phyloP scores from a whole-genome alignment of 2,329 filamentous ascomycete genomes.

The Parafenestella ontariensis region DNA sequence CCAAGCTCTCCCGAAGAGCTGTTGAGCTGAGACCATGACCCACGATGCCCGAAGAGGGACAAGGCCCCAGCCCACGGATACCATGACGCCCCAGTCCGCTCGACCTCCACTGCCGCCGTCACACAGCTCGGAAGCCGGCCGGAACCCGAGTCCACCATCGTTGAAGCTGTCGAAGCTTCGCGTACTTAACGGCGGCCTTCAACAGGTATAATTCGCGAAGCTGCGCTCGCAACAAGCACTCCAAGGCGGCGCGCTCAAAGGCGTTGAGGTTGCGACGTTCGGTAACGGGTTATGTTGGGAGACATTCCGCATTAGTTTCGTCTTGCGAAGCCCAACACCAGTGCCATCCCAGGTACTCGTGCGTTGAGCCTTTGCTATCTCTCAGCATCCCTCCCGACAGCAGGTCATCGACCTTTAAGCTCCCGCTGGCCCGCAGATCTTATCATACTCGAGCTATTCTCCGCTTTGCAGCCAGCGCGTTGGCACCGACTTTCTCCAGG shows the following conservation, averaged over 20 bases:
- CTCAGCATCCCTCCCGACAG: constrained; percentile 18
- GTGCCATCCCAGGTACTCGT: constrained; percentile 12
- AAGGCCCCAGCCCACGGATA: constrained; percentile 23
- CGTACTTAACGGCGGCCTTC: not conserved
- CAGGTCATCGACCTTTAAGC: constrained; percentile 14
- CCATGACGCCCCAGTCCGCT: constrained; percentile 26
- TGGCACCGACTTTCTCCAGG: not conserved
- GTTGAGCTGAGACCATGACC: constrained; percentile 47
- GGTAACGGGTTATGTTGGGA: constrained; percentile 23
- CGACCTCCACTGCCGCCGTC: constrained; percentile 17
- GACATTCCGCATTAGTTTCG: constrained; percentile 29
- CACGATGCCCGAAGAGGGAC: constrained; percentile 38
- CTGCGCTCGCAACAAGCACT: not conserved
- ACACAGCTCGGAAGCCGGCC: constrained; percentile 22
- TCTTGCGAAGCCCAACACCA: constrained; percentile 25
- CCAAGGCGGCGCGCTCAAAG: not conserved
- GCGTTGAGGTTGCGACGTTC: constrained; percentile 7
- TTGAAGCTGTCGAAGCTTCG: constrained; percentile 2
- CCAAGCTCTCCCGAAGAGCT: constrained; percentile 44
- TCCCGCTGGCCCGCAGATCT: constrained; percentile 18
- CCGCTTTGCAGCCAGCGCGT: not conserved
- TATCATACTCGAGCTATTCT: constrained; percentile 8
- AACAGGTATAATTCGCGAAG: not conserved
- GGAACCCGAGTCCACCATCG: constrained; percentile 13
- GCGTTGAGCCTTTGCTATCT: constrained; percentile 29